A percentile compares a stretch with the other conserved stretches of the same genome.
These are phyloP conservation scores for Auxenochlorella pyrenoidosa DNA, from an alignment of 139 green algal genomes.

Conservation along the genomic window DNA sequence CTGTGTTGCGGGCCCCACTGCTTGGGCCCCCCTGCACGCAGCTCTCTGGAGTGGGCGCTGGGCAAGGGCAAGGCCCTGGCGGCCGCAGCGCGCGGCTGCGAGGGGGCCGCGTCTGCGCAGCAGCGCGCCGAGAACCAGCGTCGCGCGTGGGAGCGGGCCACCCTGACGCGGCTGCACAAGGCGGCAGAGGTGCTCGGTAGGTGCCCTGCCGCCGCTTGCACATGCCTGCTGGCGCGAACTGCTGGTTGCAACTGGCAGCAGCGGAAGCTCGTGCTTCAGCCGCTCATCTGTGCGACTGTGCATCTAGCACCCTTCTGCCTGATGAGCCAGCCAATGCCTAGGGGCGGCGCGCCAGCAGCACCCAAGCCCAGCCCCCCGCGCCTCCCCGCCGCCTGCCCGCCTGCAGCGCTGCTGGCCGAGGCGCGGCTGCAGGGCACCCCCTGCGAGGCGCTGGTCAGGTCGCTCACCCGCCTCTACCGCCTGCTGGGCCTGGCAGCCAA, in stretches of 20 bases:
- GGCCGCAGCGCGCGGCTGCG: not conserved
- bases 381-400: not conserved
- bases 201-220: no score
- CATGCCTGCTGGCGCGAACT: no score
- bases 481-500: not conserved
- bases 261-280: no score
- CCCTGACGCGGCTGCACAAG: constrained; percentile 8
- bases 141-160: constrained; percentile 3
- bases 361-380: no score
- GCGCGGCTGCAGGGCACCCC: not conserved
- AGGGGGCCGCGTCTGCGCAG: not conserved
- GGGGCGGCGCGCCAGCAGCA: no score
- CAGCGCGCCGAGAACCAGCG: not conserved
- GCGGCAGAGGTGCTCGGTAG: constrained; percentile 1
- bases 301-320: no score
- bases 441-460: constrained; percentile 14
- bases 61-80: constrained; percentile 2
- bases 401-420: not conserved
- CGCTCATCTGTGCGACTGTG: no score
- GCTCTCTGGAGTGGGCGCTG: constrained; percentile 26
- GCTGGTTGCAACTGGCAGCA: no score
- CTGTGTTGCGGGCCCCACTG: not conserved
- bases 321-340: no score
- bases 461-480: constrained; percentile 19
- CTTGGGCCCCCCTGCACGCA: not conserved